Percentiles rank a stretch among this genome's conserved stretches.
Evolutionary conservation across 805 yeast species (phyloP).

Genomic region (Zygosaccharomyces gambellarensis): DNA sequence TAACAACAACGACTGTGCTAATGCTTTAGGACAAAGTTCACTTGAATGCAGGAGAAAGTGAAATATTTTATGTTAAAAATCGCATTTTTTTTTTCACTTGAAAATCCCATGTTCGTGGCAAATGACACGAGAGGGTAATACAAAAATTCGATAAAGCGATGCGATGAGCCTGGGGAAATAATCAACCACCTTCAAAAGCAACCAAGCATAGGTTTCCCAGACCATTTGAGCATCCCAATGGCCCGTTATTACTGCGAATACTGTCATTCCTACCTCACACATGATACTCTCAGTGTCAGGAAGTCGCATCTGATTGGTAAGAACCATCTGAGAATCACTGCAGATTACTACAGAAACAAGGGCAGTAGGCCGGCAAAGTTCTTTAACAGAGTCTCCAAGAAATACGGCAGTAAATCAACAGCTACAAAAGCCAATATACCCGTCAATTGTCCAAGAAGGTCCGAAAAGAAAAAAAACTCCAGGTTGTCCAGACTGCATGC

Average conservation of each 20-base stretch:
- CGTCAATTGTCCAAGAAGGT: slow-evolving; percentile 7
- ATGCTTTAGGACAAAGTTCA: neutral
- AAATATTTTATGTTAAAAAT: neutral
- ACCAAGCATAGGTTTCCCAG: neutral
- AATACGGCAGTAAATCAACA: neutral
- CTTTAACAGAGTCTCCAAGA: neutral
- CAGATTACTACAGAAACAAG: slow-evolving; percentile 64
- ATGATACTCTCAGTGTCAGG: slow-evolving; percentile 82
- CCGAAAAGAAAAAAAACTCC: slow-evolving; percentile 7
- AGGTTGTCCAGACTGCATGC: slow-evolving; percentile 8
- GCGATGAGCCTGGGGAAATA: neutral
- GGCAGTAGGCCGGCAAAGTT: neutral
- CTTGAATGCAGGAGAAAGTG: neutral
- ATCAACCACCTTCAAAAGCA: neutral
- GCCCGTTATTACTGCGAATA: slow-evolving; percentile 79
- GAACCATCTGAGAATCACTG: slow-evolving; percentile 65
- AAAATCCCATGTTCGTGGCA: neutral
- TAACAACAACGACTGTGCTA: neutral
- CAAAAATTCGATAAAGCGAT: neutral
- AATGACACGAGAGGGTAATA: neutral
- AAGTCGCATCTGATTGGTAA: slow-evolving; percentile 74
- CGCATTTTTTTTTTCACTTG: neutral
- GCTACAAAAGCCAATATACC: slow-evolving; percentile 8
- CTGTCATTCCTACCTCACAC: slow-evolving; percentile 77
- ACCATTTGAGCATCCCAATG: slow-evolving; percentile 35